These are phyloP conservation scores for Lodderomyces orthopsilosis DNA, from an alignment of 1,139 yeast genomes.

Conservation along the genomic window DNA sequence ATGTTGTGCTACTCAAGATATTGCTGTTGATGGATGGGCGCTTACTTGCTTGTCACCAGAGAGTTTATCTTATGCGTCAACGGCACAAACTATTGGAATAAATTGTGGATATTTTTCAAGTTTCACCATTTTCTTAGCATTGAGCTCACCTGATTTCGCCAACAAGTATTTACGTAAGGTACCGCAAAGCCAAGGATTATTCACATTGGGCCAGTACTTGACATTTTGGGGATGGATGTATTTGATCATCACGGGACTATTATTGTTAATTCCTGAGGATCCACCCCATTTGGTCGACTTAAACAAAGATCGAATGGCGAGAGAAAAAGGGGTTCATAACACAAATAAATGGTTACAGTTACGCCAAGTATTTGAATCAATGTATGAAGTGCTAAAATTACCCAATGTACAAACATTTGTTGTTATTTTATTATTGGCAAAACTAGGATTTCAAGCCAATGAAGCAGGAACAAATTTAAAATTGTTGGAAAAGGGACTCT, in stretches of 20 bases:
- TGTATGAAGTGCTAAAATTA: slow-evolving; percentile 73
- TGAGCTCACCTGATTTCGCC: slow-evolving; percentile 90
- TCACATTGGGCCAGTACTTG: slow-evolving; percentile 74
- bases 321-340: slow-evolving; percentile 33
- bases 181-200: slow-evolving; percentile 64
- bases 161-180: slow-evolving; percentile 68
- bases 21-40: slow-evolving; percentile 99
- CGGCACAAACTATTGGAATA: slow-evolving; percentile 95
- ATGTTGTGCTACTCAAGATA: slow-evolving; percentile 95
- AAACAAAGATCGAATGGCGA: slow-evolving; percentile 39
- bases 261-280: slow-evolving; percentile 62
- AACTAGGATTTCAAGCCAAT: slow-evolving; percentile 91
- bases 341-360: slow-evolving; percentile 29
- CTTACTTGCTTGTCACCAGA: slow-evolving; percentile 76
- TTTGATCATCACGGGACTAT: slow-evolving; percentile 56
- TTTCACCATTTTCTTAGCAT: slow-evolving; percentile 86
- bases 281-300: slow-evolving; percentile 48
- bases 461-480: slow-evolving; percentile 95
- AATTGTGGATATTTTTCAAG: slow-evolving; percentile 91
- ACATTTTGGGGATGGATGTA: slow-evolving; percentile 75
- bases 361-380: slow-evolving; percentile 61
- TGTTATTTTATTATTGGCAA: slow-evolving; percentile 71
- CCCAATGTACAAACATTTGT: slow-evolving; percentile 77
- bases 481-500: slow-evolving; percentile 86
- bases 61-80: slow-evolving; percentile 88